Base-by-base conservation (phyloP, 257 asterid genomes). In the Orobanche coerulescens region DNA sequence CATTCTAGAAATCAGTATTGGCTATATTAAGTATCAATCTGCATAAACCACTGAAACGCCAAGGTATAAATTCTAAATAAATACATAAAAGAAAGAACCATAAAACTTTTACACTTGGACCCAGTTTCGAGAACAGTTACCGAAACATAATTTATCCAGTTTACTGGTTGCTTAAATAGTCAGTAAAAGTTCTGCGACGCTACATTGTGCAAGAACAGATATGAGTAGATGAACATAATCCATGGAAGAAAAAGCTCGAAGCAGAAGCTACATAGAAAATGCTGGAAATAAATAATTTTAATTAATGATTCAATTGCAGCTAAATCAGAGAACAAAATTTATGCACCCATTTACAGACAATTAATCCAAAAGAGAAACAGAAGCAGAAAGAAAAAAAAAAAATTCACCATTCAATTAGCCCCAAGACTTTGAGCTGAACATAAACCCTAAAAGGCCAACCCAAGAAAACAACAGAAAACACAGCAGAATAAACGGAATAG, bases 391-490 rank as follows among this genome's bases (percentile, higher is more conserved):
- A 0, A 25, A 6, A n/a, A 23, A 64, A 59, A 61, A 64, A 63
- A 55, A 59, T 58, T 19, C 61, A 47, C 7, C 71, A 61, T 39
- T 53, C 71, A 65, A 49, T 22, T 22, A 56, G n/a, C 54, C 70
- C 71, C 44, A 71, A 73, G 26, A 63, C 55, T 57, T n/a, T 8
- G 66, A 77, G 48, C 48, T 67, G 61, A 58, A 37, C 52, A n/a
- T 65, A 76, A 85, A 77, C 83, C 88, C 83, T 73, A 77, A 63
- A 50, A n/a, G 50, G 3, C 51, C 28, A 62, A 58, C 33, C 33
- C 69, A 34, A 14, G 63, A 9, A 42, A 1, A 56, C 51, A 28
- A 25, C 47, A 47, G 23, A 53, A 58, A 54, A 18, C 58, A 19
- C 25, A 61, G 64, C 25, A 28, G 20, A n/a, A 54, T 8, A 70